phyloP scores from a whole-genome alignment of 1,284 basidiomycete genomes.

The Dichomitus squalens region DNA sequence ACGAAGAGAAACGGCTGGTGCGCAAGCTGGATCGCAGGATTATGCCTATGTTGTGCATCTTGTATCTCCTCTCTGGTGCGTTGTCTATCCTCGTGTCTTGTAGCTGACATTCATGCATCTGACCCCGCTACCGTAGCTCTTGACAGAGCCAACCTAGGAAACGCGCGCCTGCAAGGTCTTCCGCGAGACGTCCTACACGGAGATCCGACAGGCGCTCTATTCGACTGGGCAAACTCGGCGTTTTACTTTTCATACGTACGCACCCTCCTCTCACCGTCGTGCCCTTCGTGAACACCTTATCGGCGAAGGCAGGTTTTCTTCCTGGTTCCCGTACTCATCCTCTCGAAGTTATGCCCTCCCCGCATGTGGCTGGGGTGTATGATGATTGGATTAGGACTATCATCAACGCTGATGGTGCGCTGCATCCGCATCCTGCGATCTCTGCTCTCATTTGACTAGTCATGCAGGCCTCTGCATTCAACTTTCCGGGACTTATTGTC shows the following conservation, averaged over 20 bases:
- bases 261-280: too few species aligned
- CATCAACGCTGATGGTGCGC: slow-evolving; percentile 69
- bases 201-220: slow-evolving; percentile 65
- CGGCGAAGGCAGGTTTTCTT: slow-evolving; percentile 73
- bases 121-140: slow-evolving; percentile 45
- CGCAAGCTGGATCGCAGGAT: slow-evolving; percentile 65
- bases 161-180: slow-evolving; percentile 73
- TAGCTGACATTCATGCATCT: background rate
- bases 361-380: slow-evolving; percentile 65
- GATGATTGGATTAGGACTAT: slow-evolving; percentile 72
- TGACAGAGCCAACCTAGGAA: slow-evolving; percentile 76
- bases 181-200: slow-evolving; percentile 65
- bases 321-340: slow-evolving; percentile 66
- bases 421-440: background rate
- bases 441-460: background rate
- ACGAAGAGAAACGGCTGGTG: slow-evolving; percentile 57
- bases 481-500: slow-evolving; percentile 57
- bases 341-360: slow-evolving; percentile 69
- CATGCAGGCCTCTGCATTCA: slow-evolving; percentile 55
- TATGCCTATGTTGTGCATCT: slow-evolving; percentile 61
- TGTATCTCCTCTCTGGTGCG: slow-evolving; percentile 72
- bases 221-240: slow-evolving; percentile 74
- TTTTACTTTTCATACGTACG: slow-evolving; percentile 79
- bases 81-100: background rate
- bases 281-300: too few species aligned